Evolutionary conservation across 192 early-diverging fungal genomes (phyloP), one percentile per base, ranked within the genome.

Genomic region (Powellomyces hirtus): DNA sequence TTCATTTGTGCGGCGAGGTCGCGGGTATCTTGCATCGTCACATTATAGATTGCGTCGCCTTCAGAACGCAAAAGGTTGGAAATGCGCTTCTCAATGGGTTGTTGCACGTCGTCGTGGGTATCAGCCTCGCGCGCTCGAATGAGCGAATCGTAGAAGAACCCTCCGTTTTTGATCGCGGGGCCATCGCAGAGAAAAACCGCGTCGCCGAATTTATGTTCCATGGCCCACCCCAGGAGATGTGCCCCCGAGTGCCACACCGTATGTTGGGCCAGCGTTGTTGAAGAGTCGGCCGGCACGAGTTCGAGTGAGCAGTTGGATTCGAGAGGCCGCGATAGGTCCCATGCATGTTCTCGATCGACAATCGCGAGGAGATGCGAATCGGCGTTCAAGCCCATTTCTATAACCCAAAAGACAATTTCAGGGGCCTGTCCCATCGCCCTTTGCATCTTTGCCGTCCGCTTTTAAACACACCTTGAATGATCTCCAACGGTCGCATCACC

Each of bases 111-210:
- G 2, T 77, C 30, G 10, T 71, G 44, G 2, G 75, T 70, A 0
- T 55, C 57, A 13, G 65, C 42, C n/a, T 64, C 72, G 59, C 73
- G 63, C 27, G 53, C 53, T 11, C 86, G 62, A 58, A 93, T 76
- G 40, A 91, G 50, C 58, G 84, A 86, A 63, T 91, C 90, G 79
- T 92, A 93, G 67, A 86, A 91, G 80, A 91, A 93, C 13, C 92
- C 92, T 31, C 86, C 84, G 11, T 81, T 76, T n/a, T 81, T 78
- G 42, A 89, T 74, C 6, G 86, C 65, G 22, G 92, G 89, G 0
- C 89, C 90, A 58, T 89, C 86, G 50, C 88, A 88, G 27, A 93
- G 78, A 35, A 91, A 66, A 14, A 85, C 24, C 18, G 84, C 73
- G 36, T 89, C 83, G 36, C 89, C 90, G 61, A 88, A 93, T 29